Conservation (phyloP, 2,329 filamentous ascomycete species). For the Fusarium sp. region DNA sequence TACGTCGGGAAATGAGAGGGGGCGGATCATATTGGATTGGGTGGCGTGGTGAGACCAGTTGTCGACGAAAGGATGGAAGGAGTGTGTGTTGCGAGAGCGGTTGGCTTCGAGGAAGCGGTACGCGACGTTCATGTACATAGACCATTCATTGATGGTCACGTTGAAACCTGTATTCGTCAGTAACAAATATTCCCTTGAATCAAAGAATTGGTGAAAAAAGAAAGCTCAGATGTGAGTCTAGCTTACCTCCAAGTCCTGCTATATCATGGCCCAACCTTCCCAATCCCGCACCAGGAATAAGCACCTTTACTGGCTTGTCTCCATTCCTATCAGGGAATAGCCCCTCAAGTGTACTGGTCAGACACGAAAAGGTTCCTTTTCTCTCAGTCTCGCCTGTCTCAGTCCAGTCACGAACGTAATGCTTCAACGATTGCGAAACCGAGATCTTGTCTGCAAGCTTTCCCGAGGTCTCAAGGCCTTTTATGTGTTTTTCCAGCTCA, state of each 20-base stretch:
- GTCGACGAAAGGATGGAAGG: slow-evolving; percentile 66
- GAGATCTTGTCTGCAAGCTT: slow-evolving; percentile 60
- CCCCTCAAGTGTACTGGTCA: slow-evolving; percentile 51
- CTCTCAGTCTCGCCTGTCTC: slow-evolving; percentile 61
- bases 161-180: slow-evolving; percentile 55
- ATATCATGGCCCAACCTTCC: slow-evolving; percentile 66
- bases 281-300: slow-evolving; percentile 66
- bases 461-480: slow-evolving; percentile 53
- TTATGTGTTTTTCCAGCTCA: slow-evolving; percentile 60
- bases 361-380: slow-evolving; percentile 56
- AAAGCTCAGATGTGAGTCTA: no score
- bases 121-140: slow-evolving; percentile 67
- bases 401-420: slow-evolving; percentile 69
- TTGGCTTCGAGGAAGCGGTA: slow-evolving; percentile 62
- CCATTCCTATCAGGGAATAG: slow-evolving; percentile 49
- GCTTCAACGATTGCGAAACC: slow-evolving; percentile 66
- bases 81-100: slow-evolving; percentile 41
- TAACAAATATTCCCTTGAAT: accelerated
- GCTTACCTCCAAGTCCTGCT: slow-evolving; percentile 54
- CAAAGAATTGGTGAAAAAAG: no score
- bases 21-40: slow-evolving; percentile 60
- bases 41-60: slow-evolving; percentile 68
- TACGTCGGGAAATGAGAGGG: slow-evolving; percentile 60
- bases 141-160: slow-evolving; percentile 69
- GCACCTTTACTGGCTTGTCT: slow-evolving; percentile 50